Base-by-base conservation (phyloP, 1,139 yeast species). In the Arxiozyma bovina region DNA sequence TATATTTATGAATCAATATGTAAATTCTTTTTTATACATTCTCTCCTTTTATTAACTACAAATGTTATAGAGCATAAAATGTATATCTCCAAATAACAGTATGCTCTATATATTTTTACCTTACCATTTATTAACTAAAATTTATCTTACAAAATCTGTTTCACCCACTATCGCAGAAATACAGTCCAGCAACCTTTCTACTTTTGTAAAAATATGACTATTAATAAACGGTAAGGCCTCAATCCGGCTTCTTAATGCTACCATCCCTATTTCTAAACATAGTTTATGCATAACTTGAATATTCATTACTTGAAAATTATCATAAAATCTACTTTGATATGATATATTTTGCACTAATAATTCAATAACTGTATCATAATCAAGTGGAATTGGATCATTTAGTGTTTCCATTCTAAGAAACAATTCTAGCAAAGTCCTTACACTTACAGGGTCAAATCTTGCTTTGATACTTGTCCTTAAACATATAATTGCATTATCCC, bases 401-500 rank as follows among this genome's bases (percentile, higher is more conserved):
- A 25, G 48, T 12, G 42, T 43, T 18, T 54, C 54, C 18, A 45
- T 40, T 23, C 38, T 42, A 48, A 66, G 55, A 62, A 69, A 72
- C 15, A 74, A 57, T 9, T 63, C 61, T 22, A 78, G 61, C 12
- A 78, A 56, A 30, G 61, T 63, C 30, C 62, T 58, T 20, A 78
- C 73, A 34, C 78, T 73, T 46, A 78, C 78, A 22, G 83, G 78
- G 42, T 87, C 84, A 66, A 91, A 93, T 56, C 90, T 77, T n/a
- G 85, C 85, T 58, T 79, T 76, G 53, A 90, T 72, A 0, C 95
- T 83, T 51, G 90, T 85, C 52, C 82, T 75, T 63, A 86, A 81
- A 7, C 98, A 96, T 21, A 85, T 81, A 15, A 89, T 77, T 0
- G 96, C 95, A 64, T 88, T 94, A 57, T 83, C 84, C 67, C 74